phyloP scores from a whole-genome alignment of 768 basidiomycete genomes.

The Dictyophora rubrovolvata region DNA sequence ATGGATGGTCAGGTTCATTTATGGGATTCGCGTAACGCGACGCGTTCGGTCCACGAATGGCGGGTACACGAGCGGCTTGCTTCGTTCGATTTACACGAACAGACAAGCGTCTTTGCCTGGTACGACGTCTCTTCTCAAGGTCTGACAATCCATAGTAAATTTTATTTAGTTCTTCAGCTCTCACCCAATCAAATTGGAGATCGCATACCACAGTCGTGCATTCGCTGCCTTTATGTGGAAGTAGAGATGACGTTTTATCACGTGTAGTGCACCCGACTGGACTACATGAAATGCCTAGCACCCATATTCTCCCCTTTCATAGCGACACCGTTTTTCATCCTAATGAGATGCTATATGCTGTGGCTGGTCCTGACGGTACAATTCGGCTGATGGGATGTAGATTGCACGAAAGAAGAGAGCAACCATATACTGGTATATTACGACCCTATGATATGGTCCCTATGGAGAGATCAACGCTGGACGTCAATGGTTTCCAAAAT shows the following conservation, averaged over 20 bases:
- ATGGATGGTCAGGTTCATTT: conserved; percentile 83
- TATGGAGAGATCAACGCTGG: neutral
- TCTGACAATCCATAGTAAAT: neutral
- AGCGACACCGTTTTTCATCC: conserved; percentile 72
- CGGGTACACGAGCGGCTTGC: conserved; percentile 65
- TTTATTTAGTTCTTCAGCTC: conserved; percentile 42
- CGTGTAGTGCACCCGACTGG: conserved; percentile 44
- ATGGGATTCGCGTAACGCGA: conserved; percentile 74
- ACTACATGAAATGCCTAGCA: conserved; percentile 37
- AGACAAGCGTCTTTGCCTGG: conserved; percentile 73
- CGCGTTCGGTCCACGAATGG: conserved; percentile 51
- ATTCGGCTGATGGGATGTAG: conserved; percentile 14
- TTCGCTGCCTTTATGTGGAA: conserved; percentile 33
- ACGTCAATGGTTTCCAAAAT: neutral
- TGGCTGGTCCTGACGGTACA: conserved; percentile 63
- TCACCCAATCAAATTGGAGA: conserved; percentile 51
- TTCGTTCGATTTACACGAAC: conserved; percentile 78
- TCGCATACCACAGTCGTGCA: conserved; percentile 44
- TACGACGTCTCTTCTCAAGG: neutral
- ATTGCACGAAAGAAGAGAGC: conserved; percentile 8
- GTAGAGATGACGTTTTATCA: conserved; percentile 27
- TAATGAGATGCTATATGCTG: conserved; percentile 71
- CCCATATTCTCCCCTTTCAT: conserved; percentile 44
- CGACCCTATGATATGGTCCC: conserved; percentile 2
- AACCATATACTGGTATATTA: neutral